phyloP scores from a whole-genome alignment of 805 yeast genomes.

The Candida coquimbonensis region DNA sequence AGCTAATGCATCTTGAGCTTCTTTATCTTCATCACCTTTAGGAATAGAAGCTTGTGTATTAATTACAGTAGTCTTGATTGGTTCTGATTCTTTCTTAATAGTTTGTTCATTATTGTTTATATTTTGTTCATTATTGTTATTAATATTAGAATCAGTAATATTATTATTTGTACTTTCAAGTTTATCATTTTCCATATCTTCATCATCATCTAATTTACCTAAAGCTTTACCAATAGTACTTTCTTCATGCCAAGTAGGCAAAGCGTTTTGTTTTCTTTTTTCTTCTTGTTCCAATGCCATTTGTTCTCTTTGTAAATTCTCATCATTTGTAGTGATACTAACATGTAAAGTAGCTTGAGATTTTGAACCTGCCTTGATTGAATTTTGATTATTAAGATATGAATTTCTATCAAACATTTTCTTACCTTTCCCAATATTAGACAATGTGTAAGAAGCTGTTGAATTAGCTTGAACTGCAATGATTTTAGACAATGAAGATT shows the following conservation, averaged over 20 bases:
- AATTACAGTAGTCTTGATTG: slow-evolving; percentile 3
- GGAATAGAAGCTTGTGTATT: slow-evolving; percentile 8
- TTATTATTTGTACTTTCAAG: no score
- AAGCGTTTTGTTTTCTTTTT: slow-evolving; percentile 82
- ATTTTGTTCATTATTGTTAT: slow-evolving; percentile 24
- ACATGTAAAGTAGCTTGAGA: slow-evolving; percentile 86
- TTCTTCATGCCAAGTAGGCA: slow-evolving; percentile 94
- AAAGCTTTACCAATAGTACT: slow-evolving; percentile 74
- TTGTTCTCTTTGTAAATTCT: slow-evolving; percentile 58
- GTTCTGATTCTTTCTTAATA: slow-evolving; percentile 2
- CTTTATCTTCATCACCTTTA: slow-evolving; percentile 18
- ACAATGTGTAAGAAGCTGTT: slow-evolving; percentile 61
- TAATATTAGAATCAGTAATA: no score
- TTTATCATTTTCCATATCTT: slow-evolving; percentile 23
- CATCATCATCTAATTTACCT: slow-evolving; percentile 50
- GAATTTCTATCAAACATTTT: slow-evolving; percentile 35
- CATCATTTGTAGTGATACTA: slow-evolving; percentile 80
- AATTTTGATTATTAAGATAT: slow-evolving; percentile 31
- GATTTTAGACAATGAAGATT: slow-evolving; percentile 70
- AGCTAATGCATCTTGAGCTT: slow-evolving; percentile 21
- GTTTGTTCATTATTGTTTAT: background rate
- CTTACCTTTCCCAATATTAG: slow-evolving; percentile 36
- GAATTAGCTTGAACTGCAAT: slow-evolving; percentile 77
- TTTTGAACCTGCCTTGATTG: slow-evolving; percentile 49
- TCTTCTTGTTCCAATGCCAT: slow-evolving; percentile 59